These are phyloP conservation scores for Alternaria arborescens DNA, from an alignment of 2,329 filamentous ascomycete genomes.

Conservation along the genomic window DNA sequence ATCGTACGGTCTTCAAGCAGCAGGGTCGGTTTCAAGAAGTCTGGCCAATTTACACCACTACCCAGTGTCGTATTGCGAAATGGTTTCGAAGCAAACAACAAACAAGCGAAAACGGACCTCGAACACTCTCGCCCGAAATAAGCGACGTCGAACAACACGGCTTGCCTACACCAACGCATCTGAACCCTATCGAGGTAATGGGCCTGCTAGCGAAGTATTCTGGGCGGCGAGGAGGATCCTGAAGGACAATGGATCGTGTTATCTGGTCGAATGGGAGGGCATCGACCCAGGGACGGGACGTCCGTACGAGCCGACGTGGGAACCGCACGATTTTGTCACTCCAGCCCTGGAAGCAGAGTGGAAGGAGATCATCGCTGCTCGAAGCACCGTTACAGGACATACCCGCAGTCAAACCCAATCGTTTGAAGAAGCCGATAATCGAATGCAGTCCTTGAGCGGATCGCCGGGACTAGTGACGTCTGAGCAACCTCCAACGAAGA, in stretches of 20 bases:
- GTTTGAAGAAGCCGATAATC: no score
- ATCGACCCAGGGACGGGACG: constrained; percentile 12
- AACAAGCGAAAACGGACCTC: constrained; percentile 15
- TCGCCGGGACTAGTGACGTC: no score
- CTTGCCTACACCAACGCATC: constrained; percentile 8
- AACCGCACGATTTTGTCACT: no score
- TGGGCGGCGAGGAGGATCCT: constrained; percentile 14
- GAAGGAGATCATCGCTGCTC: no score
- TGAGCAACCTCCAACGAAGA: no score
- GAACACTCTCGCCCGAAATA: constrained; percentile 9
- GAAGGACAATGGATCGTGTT: constrained; percentile 11
- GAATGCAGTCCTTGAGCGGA: no score
- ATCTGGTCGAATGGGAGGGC: constrained; percentile 14
- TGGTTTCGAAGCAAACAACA: constrained; percentile 8
- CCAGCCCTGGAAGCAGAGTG: no score
- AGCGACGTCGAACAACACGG: constrained; percentile 7
- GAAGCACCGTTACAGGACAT: no score
- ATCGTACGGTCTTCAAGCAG: neutral
- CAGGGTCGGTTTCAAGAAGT: constrained; percentile 2
- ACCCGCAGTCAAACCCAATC: no score
- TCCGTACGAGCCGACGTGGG: no score
- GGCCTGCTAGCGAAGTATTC: constrained; percentile 11
- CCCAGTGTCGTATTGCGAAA: constrained; percentile 10
- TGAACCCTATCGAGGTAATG: neutral
- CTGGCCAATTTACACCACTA: constrained; percentile 4